phyloP scores from a whole-genome alignment of 169 alveolate species.

The Theileria sp. region DNA sequence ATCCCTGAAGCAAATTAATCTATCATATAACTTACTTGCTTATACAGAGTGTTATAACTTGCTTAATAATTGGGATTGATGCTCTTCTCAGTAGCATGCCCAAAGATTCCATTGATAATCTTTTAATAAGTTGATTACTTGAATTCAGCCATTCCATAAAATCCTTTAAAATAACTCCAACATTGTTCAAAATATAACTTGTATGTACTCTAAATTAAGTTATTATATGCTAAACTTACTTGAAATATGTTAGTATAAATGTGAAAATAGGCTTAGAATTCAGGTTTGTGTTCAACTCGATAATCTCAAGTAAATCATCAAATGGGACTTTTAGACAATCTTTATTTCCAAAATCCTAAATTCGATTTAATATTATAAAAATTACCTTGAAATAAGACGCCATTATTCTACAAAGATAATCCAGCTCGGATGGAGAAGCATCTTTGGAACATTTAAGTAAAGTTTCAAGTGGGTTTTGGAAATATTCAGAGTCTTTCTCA shows the following conservation, averaged over 20 bases:
- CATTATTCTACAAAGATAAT: constrained; percentile 36
- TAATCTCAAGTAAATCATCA: constrained; percentile 25
- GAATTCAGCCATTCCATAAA: constrained; percentile 46
- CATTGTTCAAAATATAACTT: constrained; percentile 20
- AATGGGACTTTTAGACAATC: constrained; percentile 19
- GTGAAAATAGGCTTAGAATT: constrained; percentile 54
- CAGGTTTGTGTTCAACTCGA: constrained; percentile 48
- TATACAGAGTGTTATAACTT: constrained; percentile 8
- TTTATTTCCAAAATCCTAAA: constrained; percentile 54
- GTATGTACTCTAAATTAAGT: constrained; percentile 19
- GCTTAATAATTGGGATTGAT: not conserved
- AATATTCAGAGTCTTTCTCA: constrained; percentile 6
- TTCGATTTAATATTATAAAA: not conserved
- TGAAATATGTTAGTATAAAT: constrained; percentile 46
- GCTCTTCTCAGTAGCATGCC: constrained; percentile 46
- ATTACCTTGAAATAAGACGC: constrained; percentile 59
- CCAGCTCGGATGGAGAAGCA: constrained; percentile 36
- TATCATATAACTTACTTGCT: constrained; percentile 33
- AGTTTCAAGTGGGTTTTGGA: not conserved
- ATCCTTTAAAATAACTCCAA: constrained; percentile 18
- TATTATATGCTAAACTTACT: constrained; percentile 11
- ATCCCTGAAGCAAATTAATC: constrained; percentile 17
- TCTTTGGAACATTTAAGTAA: constrained; percentile 37
- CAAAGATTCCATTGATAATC: constrained; percentile 64
- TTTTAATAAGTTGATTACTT: constrained; percentile 22